Percentiles rank a stretch among this genome's conserved stretches.
Conservation (phyloP, 345 rosid genomes). For the Excoecaria agallocha region DNA sequence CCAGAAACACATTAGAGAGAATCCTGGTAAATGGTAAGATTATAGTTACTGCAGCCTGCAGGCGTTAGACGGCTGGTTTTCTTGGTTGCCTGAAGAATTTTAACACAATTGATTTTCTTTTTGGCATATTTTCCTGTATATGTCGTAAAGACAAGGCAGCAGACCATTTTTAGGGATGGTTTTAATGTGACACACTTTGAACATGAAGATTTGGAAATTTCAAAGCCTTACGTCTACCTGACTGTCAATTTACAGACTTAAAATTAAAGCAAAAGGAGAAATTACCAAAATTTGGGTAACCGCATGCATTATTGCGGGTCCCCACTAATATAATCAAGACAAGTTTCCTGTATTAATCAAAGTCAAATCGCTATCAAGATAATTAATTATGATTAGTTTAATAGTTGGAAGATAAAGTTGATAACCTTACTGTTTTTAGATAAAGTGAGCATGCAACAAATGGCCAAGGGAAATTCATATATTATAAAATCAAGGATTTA, state of each 20-base stretch:
- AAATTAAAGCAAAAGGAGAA: slow-evolving; percentile 26
- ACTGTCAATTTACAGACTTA: slow-evolving; percentile 12
- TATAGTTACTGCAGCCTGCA: neutral
- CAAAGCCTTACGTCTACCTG: slow-evolving; percentile 6
- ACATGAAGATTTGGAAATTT: slow-evolving; percentile 2
- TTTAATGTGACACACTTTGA: slow-evolving; percentile 1
- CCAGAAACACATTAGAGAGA: neutral
- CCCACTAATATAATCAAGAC: slow-evolving; percentile 23
- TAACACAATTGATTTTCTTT: neutral
- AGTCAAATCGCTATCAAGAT: slow-evolving; percentile 39
- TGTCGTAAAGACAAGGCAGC: neutral
- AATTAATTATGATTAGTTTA: slow-evolving; percentile 23
- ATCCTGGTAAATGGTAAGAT: neutral
- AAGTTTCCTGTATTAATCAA: slow-evolving; percentile 30
- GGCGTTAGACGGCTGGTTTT: slow-evolving; percentile 2
- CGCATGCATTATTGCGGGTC: slow-evolving; percentile 24
- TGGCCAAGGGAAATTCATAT: slow-evolving; percentile 15
- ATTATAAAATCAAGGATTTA: slow-evolving; percentile 16
- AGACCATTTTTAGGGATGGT: slow-evolving; percentile 11
- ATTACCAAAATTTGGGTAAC: slow-evolving; percentile 24
- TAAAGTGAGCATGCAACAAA: slow-evolving; percentile 26
- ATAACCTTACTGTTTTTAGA: slow-evolving; percentile 15
- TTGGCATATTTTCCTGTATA: slow-evolving; percentile 4
- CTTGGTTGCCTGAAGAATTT: slow-evolving; percentile 12
- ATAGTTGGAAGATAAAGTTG: slow-evolving; percentile 31